phyloP scores from a whole-genome alignment of 148 eudicot species.

The Limonium bicolor region DNA sequence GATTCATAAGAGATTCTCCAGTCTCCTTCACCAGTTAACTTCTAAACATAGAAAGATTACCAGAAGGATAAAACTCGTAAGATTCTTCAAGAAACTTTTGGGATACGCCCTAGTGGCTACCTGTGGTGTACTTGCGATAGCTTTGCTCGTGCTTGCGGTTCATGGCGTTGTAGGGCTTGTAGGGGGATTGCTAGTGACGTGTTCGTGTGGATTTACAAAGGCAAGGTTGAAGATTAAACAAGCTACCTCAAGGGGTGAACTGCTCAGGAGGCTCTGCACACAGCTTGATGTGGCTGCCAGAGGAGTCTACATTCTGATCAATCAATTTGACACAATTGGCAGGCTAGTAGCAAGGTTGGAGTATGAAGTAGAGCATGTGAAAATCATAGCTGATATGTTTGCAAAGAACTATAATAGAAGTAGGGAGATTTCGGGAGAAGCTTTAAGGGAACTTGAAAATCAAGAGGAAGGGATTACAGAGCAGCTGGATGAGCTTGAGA shows the following conservation, averaged over 20 bases:
- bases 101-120: constrained; percentile 15
- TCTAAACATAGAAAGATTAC: constrained; percentile 19
- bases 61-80: constrained; percentile 21
- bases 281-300: constrained; percentile 59
- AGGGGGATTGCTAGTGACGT: constrained; percentile 20
- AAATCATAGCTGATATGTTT: constrained; percentile 35
- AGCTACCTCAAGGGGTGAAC: constrained; percentile 3
- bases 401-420: constrained; percentile 22
- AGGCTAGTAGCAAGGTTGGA: constrained; percentile 43
- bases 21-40: constrained; percentile 27
- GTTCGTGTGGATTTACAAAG: constrained; percentile 11
- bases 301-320: constrained; percentile 47
- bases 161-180: constrained; percentile 39
- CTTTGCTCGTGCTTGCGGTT: constrained; percentile 24
- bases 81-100: constrained; percentile 19
- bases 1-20: constrained; percentile 15
- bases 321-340: constrained; percentile 61
- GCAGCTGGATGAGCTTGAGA: constrained; percentile 70
- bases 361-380: constrained; percentile 56
- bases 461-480: constrained; percentile 35
- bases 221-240: constrained; percentile 4
- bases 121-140: constrained; percentile 16
- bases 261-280: constrained; percentile 13
- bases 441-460: constrained; percentile 30
- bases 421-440: constrained; percentile 42